Evolutionary conservation across 345 rosid genomes (phyloP).

Genomic region (Brassica napus): Da-Ae NC_063436.1:7178501-7179000

Average conservation of each 20-base stretch:
- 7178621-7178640: slow-evolving; percentile 73
- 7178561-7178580: slow-evolving; percentile 79
- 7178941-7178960: no score
- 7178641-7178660: slow-evolving; percentile 77
- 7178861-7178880: slow-evolving; percentile 52
- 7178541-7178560: slow-evolving; percentile 81
- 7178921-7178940: slow-evolving; percentile 15
- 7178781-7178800: slow-evolving; percentile 13
- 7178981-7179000: slow-evolving; percentile 33
- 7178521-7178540: slow-evolving; percentile 72
- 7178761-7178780: slow-evolving; percentile 29
- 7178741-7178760: slow-evolving; percentile 50
- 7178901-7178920: slow-evolving; percentile 79
- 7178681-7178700: slow-evolving; percentile 78
- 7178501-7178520: slow-evolving; percentile 44
- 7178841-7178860: slow-evolving; percentile 56
- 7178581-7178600: slow-evolving; percentile 81
- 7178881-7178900: slow-evolving; percentile 58
- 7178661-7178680: slow-evolving; percentile 82
- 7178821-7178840: slow-evolving; percentile 38
- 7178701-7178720: slow-evolving; percentile 44
- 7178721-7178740: slow-evolving; percentile 43
- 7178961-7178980: not conserved
- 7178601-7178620: slow-evolving; percentile 89
- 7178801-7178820: slow-evolving; percentile 31